Evolutionary conservation across 2,329 filamentous ascomycete genomes (phyloP).

Genomic region (Xylaria sp.): DNA sequence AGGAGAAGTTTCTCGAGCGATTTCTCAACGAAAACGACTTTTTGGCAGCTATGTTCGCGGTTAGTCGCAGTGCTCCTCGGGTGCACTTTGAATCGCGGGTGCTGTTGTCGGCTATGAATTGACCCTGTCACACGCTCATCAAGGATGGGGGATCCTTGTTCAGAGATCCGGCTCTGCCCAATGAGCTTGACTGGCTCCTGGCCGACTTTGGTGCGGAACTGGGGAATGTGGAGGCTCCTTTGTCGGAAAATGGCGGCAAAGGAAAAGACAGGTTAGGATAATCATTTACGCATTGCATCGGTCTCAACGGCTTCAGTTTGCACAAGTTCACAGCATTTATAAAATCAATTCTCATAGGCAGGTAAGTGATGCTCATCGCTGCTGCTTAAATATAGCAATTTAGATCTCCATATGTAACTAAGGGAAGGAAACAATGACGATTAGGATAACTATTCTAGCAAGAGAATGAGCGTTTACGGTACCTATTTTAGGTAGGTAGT

Average conservation of each 20-base stretch:
- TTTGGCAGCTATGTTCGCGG: not conserved
- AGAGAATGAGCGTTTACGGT: not conserved
- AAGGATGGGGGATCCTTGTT: slow-evolving; percentile 20
- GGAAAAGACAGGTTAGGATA: slow-evolving; percentile 21
- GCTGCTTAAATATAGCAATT: not conserved
- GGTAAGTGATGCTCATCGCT: not conserved
- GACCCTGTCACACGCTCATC: slow-evolving; percentile 33
- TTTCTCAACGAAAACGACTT: not conserved
- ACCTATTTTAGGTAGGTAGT: not conserved
- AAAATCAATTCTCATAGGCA: too few species aligned
- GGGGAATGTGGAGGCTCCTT: slow-evolving; percentile 22
- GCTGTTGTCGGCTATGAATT: slow-evolving; percentile 46
- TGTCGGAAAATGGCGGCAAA: slow-evolving; percentile 45
- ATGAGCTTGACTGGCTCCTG: slow-evolving; percentile 23
- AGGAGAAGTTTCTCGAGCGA: not conserved
- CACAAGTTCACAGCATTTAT: too few species aligned
- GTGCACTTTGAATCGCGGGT: slow-evolving; percentile 37
- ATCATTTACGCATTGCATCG: slow-evolving; percentile 22
- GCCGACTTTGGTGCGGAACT: slow-evolving; percentile 21
- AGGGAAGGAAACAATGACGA: not conserved
- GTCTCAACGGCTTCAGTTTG: not conserved
- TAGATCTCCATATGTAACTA: not conserved
- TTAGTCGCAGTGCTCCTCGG: not conserved
- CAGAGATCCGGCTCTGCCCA: slow-evolving; percentile 16
- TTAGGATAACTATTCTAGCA: not conserved